Percentiles rank a stretch among this genome's conserved stretches.
phyloP scores from a whole-genome alignment of 176 grass and related monocot species.

The Ampelocalamus luodianensis region DNA sequence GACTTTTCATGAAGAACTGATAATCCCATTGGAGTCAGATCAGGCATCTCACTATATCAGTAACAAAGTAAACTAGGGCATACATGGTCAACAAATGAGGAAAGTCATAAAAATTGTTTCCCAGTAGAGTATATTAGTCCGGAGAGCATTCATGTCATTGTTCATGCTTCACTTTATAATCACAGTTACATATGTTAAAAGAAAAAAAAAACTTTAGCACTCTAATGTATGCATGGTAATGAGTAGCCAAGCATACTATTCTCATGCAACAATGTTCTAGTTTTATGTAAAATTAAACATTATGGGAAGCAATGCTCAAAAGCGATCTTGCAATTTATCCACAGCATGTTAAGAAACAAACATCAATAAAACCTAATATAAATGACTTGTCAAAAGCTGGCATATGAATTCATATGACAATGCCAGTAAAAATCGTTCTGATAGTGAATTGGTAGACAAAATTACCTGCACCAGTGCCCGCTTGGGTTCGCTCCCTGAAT shows the following conservation, averaged over 20 bases:
- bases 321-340: slow-evolving; percentile 3
- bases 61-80: slow-evolving; percentile 2
- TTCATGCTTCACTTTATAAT: neutral
- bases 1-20: neutral
- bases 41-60: neutral
- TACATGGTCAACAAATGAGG: neutral
- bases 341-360: slow-evolving; percentile 8
- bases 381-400: neutral
- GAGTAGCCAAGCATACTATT: neutral
- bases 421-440: neutral
- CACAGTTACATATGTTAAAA: slow-evolving; percentile 5
- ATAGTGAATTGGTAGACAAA: neutral
- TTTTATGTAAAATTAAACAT: neutral
- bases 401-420: neutral
- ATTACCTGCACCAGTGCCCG: slow-evolving; percentile 65
- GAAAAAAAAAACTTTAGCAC: neutral
- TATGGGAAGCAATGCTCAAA: neutral
- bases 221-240: neutral
- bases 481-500: slow-evolving; percentile 63
- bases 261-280: neutral
- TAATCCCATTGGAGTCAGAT: neutral
- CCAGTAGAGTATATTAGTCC: neutral
- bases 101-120: neutral
- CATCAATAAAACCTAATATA: neutral
- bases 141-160: neutral